Conservation (phyloP, 176 grass and related monocot genomes). For the Triticum timopheevii region DNA sequence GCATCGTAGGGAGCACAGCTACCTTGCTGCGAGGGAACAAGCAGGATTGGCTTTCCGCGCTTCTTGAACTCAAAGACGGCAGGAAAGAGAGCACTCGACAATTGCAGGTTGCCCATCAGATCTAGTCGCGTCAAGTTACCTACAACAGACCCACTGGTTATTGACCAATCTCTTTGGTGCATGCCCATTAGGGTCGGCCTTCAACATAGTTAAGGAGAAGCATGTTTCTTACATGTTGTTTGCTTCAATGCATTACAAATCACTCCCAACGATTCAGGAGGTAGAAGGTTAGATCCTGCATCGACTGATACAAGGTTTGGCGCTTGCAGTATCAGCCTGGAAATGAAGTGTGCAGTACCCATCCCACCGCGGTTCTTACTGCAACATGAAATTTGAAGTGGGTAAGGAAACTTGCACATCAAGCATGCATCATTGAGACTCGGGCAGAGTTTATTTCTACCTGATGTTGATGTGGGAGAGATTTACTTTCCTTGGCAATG, state of each 20-base stretch:
- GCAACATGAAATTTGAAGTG: conserved; percentile 10
- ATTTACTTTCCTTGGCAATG: conserved; percentile 39
- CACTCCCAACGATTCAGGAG: conserved; percentile 48
- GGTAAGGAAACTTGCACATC: background rate
- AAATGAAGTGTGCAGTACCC: conserved; percentile 39
- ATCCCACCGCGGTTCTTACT: conserved; percentile 63
- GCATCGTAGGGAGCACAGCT: conserved; percentile 39
- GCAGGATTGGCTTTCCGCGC: conserved; percentile 43
- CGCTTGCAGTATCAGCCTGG: conserved; percentile 43
- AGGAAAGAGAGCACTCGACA: conserved; percentile 24
- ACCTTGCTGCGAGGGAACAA: conserved; percentile 14
- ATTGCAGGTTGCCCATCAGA: conserved; percentile 39
- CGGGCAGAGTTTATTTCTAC: conserved; percentile 13
- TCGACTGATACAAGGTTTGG: conserved; percentile 41
- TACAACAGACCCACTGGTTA: conserved; percentile 18
- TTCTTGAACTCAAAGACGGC: conserved; percentile 39
- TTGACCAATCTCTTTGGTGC: background rate
- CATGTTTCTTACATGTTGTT: conserved; percentile 30
- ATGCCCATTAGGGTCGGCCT: background rate
- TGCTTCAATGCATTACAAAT: conserved; percentile 45
- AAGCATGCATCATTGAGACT: background rate
- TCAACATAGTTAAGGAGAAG: background rate
- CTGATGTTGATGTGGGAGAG: conserved; percentile 68
- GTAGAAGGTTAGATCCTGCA: conserved; percentile 51
- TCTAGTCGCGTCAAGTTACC: conserved; percentile 49